Conservation (phyloP, 495 filamentous ascomycete genomes). For the Tuber melanosporum region DNA sequence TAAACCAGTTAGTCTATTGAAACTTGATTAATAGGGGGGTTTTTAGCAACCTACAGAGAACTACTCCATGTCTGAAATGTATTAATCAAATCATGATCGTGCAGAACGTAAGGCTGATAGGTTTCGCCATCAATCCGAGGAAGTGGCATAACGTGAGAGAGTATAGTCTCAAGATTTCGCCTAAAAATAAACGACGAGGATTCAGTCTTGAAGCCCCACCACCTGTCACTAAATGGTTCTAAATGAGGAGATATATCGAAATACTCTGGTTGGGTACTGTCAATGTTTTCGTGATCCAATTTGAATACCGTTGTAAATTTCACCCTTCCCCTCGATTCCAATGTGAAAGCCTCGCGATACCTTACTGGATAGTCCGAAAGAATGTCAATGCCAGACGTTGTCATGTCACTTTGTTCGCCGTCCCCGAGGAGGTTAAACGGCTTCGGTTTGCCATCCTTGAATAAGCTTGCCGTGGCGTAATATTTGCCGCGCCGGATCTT, state of each 20-base stretch:
- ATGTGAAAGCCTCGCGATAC: neutral
- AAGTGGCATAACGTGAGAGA: neutral
- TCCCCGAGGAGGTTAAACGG: neutral
- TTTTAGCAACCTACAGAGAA: neutral
- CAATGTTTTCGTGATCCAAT: neutral
- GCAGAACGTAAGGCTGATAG: neutral
- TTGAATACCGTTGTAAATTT: neutral
- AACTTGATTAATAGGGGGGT: neutral
- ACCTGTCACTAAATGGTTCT: neutral
- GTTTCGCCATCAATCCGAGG: neutral
- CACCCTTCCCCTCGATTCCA: neutral
- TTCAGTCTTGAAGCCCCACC: neutral
- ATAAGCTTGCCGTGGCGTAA: neutral
- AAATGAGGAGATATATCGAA: neutral
- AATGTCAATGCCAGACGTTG: neutral
- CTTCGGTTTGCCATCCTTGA: neutral
- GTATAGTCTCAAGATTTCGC: neutral
- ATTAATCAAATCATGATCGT: neutral
- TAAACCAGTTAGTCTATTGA: neutral
- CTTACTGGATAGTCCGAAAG: neutral
- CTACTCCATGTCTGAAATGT: neutral
- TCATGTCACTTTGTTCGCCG: neutral
- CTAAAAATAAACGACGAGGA: constrained; percentile 1
- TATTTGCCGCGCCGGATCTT: neutral
- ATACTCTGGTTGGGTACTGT: neutral